Evolutionary conservation across 257 asterid genomes (phyloP).

Genomic region (Thymus quinquecostatus): DNA sequence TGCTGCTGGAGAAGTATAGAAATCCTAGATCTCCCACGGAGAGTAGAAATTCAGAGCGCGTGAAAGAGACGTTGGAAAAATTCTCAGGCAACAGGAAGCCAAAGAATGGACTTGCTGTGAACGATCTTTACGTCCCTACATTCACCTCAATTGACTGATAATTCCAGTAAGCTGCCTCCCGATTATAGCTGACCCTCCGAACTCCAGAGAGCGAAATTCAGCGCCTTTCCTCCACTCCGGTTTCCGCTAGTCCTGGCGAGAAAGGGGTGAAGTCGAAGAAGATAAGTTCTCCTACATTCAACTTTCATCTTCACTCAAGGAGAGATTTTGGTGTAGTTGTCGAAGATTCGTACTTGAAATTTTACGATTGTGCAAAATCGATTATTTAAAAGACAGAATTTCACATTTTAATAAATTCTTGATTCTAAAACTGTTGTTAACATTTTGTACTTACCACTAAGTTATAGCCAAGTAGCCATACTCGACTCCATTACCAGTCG

Average conservation of each 20-base stretch:
- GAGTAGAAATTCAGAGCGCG: neutral
- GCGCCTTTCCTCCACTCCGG: neutral
- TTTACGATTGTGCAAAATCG: neutral
- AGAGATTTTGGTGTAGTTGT: neutral
- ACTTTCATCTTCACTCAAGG: neutral
- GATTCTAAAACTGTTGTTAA: neutral
- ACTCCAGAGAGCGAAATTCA: neutral
- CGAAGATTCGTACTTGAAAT: neutral
- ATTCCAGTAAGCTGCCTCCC: neutral
- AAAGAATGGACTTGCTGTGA: neutral
- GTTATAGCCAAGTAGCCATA: neutral
- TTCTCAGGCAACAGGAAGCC: constrained; percentile 27
- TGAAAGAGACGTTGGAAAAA: constrained; percentile 34
- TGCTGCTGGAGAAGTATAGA: constrained; percentile 41
- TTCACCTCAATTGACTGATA: neutral
- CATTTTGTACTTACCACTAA: neutral
- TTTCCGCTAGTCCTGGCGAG: neutral
- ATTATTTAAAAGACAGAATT: no score
- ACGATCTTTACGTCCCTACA: neutral
- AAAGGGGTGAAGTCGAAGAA: neutral
- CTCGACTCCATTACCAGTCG: constrained; percentile 4
- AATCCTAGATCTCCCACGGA: neutral
- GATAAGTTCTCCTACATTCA: neutral
- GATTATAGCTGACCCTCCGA: neutral
- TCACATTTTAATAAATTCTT: neutral